These are phyloP conservation scores for Avicennia marina DNA, from an alignment of 257 asterid species.

Conservation along the genomic window DNA sequence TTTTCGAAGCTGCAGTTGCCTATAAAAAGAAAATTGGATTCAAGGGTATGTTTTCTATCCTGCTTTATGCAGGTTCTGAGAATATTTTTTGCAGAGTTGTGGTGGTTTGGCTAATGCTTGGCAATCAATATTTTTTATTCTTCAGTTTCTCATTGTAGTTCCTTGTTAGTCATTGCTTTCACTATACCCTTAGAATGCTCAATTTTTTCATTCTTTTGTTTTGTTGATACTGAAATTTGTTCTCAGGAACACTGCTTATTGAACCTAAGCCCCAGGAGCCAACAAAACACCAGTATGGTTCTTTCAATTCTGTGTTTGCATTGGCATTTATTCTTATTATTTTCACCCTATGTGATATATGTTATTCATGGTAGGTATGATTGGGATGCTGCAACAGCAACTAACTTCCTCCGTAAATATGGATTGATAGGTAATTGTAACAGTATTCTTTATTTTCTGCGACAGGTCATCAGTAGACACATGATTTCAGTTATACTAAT, in stretches of 20 bases:
- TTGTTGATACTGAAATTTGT: not conserved
- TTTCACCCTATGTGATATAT: constrained; percentile 9
- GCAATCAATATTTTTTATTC: too few relatives aligned
- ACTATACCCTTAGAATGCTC: not conserved
- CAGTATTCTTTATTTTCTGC: too few relatives aligned
- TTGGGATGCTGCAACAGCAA: constrained; percentile 98
- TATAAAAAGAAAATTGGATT: constrained; percentile 97
- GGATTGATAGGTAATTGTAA: constrained; percentile 64
- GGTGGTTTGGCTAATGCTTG: too few relatives aligned
- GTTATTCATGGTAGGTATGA: constrained; percentile 58
- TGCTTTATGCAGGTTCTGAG: not conserved
- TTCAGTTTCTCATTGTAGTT: too few relatives aligned
- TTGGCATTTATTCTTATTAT: not conserved
- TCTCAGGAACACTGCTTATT: constrained; percentile 83
- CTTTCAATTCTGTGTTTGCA: not conserved
- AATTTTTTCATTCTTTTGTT: too few relatives aligned
- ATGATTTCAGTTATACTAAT: too few relatives aligned
- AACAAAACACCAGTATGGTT: constrained; percentile 84
- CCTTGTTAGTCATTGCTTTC: not conserved
- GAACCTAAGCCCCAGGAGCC: constrained; percentile 99
- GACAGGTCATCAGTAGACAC: too few relatives aligned
- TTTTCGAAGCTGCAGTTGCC: constrained; percentile 86
- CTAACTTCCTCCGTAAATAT: constrained; percentile 88
- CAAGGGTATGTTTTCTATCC: constrained; percentile 52
- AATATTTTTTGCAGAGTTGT: too few relatives aligned